Conservation (phyloP, 257 asterid genomes). For the Solanum lycopersicoides region DNA sequence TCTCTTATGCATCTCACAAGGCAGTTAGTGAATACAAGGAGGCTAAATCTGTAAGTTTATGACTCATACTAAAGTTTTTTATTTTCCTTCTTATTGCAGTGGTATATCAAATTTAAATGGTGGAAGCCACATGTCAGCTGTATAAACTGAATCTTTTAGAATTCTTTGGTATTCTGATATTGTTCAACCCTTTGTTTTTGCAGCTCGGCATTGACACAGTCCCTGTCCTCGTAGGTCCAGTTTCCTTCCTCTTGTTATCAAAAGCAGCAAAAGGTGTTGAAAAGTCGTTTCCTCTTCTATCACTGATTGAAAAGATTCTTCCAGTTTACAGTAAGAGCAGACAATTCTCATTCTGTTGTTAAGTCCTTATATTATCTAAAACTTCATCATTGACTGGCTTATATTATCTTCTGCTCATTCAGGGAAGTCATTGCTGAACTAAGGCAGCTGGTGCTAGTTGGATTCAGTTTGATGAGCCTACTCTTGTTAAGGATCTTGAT, state of each 20-base stretch:
- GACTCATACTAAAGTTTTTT: not conserved
- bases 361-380: not conserved
- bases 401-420: not conserved
- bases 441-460: constrained; percentile 40
- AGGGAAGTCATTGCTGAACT: constrained; percentile 39
- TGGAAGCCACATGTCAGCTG: not conserved
- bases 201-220: constrained; percentile 40
- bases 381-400: not conserved
- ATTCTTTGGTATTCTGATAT: not conserved
- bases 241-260: constrained; percentile 38
- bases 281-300: constrained; percentile 27
- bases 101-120: not conserved
- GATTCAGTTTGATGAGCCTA: constrained; percentile 45
- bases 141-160: not conserved
- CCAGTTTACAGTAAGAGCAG: constrained; percentile 33
- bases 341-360: not conserved
- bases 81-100: not conserved
- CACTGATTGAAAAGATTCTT: constrained; percentile 36
- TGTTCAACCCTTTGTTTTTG: not conserved
- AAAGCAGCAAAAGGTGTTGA: constrained; percentile 47
- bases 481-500: constrained; percentile 37
- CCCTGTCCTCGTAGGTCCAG: constrained; percentile 45
- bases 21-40: constrained; percentile 23
- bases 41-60: constrained; percentile 17
- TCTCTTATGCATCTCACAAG: constrained; percentile 24